Conservation (phyloP, 768 basidiomycete species). For the Trametes villosa region DNA sequence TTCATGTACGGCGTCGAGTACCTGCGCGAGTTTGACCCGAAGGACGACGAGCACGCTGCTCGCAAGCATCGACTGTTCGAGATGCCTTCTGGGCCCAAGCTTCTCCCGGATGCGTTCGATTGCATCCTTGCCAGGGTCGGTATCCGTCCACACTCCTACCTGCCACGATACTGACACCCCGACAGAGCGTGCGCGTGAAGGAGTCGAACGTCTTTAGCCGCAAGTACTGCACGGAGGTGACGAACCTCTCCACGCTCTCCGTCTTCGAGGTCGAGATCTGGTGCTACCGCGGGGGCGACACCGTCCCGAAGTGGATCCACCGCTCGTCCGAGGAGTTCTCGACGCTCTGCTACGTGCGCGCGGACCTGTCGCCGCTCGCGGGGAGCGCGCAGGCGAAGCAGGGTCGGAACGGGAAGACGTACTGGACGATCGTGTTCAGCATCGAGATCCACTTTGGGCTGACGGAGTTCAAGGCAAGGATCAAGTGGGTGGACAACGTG, state of each 20-base stretch:
- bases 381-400: constrained; percentile 71
- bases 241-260: constrained; percentile 72
- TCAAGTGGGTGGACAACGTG: constrained; percentile 83
- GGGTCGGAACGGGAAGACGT: constrained; percentile 67
- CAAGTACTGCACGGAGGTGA: constrained; percentile 84
- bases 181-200: constrained; percentile 72
- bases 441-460: constrained; percentile 84
- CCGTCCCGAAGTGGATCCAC: constrained; percentile 74
- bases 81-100: constrained; percentile 74
- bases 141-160: constrained; percentile 30
- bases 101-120: constrained; percentile 84
- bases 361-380: constrained; percentile 73
- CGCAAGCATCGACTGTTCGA: constrained; percentile 71
- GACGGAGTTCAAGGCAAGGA: constrained; percentile 81
- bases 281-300: constrained; percentile 80
- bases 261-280: constrained; percentile 86
- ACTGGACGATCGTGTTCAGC: constrained; percentile 85
- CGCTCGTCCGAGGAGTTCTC: constrained; percentile 67
- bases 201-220: constrained; percentile 81
- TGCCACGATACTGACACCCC: not conserved
- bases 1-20: constrained; percentile 85
- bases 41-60: constrained; percentile 66
- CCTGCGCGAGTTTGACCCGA: constrained; percentile 65
- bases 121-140: constrained; percentile 75
- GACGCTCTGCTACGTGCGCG: constrained; percentile 77